Evolutionary conservation across 139 green algal species (phyloP), one percentile per base, ranked within the genome.

Genomic region (Chlamydomonas schloesseri): DNA sequence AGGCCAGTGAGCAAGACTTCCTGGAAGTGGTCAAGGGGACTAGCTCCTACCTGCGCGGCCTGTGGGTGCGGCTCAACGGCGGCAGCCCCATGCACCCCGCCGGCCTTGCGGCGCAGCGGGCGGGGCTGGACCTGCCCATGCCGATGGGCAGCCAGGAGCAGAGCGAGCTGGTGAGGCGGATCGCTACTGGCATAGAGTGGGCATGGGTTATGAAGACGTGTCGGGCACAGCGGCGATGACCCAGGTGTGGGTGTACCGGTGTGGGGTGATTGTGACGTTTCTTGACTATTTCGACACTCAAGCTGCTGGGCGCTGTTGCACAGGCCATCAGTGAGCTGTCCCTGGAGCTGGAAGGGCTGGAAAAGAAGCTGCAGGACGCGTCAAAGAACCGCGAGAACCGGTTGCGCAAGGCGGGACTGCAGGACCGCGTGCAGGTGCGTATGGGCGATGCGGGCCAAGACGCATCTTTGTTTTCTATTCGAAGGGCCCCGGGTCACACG

Each of bases 11-110:
- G 55, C 72, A 91, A 69, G 92, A 94, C 65, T 55, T 95, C 28
- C 37, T 92, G 23, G 62, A 95, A 75, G 90, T 94, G 72, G 50
- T 96, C 31, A 83, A 86, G n/a, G 81, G 87, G 5, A 89, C 83
- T 5, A 89, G 90, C 14, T 46, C 72, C 28, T 97, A 93, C 90
- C 92, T 96, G 46, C 71, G 68, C 8, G 95, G 92, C 5, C 81
- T 98, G 58, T 98, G 96, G 96, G 82, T 87, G 28, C 92, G 96
- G 42, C 91, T 98, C 11, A 98, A 98, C 87, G 95, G 95, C 24
- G 81, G 90, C 0, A 73, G 84, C 10, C 42, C 42, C 42, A 50
- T 50, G 42, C 42, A 50, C 42, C 55, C 62, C 34, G 68, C 89
- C 62, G 64, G 82, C 57, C 72, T 69, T 33, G 55, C 29, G 50